Evolutionary conservation across 177 flowering plant genomes (phyloP), one percentile per base, ranked within the genome.

Genomic region (Telopea speciosissima): DNA sequence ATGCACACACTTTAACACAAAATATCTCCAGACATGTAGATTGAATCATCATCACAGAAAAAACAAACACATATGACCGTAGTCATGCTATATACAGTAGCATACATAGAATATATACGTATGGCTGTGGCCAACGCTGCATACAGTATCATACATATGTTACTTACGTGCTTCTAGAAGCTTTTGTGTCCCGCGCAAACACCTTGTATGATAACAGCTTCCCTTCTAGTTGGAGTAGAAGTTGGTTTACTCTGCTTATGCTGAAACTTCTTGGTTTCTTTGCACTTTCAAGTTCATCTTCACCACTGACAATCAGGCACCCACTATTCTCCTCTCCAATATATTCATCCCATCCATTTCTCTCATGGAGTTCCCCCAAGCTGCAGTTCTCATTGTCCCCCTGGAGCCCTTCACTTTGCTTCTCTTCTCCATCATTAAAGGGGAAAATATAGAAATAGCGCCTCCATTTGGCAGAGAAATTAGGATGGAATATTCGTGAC

Each of bases 181-280:
- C 86, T 84, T 91, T 91, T 7, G 98, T 95, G 66, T 95, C 99
- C 59, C 99, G 86, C 44, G 98, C 97, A 87, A 91, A 95, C 85
- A 91, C 85, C 79, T 79, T 90, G 84, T 90, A 95, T 33, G 99
- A 93, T 56, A 92, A 79, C 31, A 86, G 70, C 76, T 88, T 93
- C 74, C 98, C 98, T 83, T 93, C 92, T 33, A 95, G 80, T 73
- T 86, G 87, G 65, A 56, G 80, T 62, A 95, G 71, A 60, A 91
- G 85, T 74, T 74, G 79, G 73, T 95, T 82, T 65, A 91, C 98
- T 81, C 72, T 86, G 75, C 79, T 68, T 62, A 90, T 70, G 58
- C 82, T 78, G 82, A 95, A 95, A 5, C 36, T 73, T 17, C 66
- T 77, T 61, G 96, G 94, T 80, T 91, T 93, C 2, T 70, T 80